phyloP scores from a whole-genome alignment of 148 eudicot species.

The Silene conica region DNA sequence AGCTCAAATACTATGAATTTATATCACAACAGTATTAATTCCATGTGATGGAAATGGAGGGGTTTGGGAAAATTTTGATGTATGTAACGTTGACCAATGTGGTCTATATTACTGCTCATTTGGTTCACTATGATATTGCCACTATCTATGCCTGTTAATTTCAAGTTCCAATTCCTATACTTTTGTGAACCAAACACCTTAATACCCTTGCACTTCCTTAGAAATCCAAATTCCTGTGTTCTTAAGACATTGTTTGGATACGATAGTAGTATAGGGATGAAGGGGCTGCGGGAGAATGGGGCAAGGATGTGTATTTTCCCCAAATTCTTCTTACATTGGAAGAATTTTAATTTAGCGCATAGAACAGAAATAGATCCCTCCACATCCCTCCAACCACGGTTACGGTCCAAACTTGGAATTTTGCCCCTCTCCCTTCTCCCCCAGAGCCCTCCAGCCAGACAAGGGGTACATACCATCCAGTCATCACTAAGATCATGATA shows the following conservation, averaged over 20 bases:
- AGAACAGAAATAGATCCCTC: not conserved
- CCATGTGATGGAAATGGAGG: not conserved
- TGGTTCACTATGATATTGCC: not conserved
- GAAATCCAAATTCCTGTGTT: not conserved
- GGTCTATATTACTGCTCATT: not conserved
- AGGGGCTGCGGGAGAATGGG: not conserved
- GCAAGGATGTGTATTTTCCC: not conserved
- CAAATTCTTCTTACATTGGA: not conserved
- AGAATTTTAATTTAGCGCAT: not conserved
- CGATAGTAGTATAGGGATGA: not conserved
- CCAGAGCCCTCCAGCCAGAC: not conserved
- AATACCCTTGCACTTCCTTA: not conserved
- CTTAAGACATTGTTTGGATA: not conserved
- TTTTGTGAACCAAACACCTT: not conserved
- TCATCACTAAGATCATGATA: not conserved
- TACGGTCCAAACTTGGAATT: not conserved
- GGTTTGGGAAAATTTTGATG: not conserved
- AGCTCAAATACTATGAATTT: conserved; percentile 5
- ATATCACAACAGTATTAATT: not conserved
- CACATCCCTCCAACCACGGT: not conserved
- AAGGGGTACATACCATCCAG: not conserved
- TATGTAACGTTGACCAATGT: not conserved
- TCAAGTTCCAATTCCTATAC: not conserved
- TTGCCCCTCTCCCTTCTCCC: not conserved
- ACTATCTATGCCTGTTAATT: not conserved